A percentile compares a stretch with the other conserved stretches of the same genome.
Evolutionary conservation across 140 eudicot genomes (phyloP).

Genomic region (Stevia rebaudiana): DNA sequence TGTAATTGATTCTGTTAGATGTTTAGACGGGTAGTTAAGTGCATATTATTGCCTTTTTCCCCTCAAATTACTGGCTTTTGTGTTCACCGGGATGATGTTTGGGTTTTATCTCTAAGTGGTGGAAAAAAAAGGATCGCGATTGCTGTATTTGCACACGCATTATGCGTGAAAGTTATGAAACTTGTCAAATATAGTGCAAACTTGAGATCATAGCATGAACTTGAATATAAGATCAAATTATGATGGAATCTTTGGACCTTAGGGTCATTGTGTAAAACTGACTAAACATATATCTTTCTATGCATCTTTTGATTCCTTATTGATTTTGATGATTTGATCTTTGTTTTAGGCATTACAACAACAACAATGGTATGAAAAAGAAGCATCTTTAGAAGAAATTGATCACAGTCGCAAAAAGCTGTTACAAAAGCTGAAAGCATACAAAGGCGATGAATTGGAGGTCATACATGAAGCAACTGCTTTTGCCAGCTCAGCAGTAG

Average conservation of each 20-base stretch:
- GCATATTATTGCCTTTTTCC: no score
- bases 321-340: neutral
- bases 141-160: neutral
- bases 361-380: constrained; percentile 84
- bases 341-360: constrained; percentile 63
- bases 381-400: constrained; percentile 70
- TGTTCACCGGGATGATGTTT: neutral
- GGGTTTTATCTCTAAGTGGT: neutral
- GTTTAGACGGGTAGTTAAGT: no score
- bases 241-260: neutral
- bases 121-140: neutral
- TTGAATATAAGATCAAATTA: neutral
- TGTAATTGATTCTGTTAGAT: no score
- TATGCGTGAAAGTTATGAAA: neutral
- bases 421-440: constrained; percentile 65
- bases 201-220: neutral
- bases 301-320: neutral
- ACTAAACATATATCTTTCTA: neutral
- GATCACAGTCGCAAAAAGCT: constrained; percentile 64
- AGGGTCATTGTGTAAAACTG: neutral
- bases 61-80: no score
- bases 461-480: constrained; percentile 75
- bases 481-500: constrained; percentile 79
- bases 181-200: neutral
- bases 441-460: constrained; percentile 71